Base-by-base conservation (phyloP, 352 stramenopile genomes). In the Aphanomyces invadans region DNA sequence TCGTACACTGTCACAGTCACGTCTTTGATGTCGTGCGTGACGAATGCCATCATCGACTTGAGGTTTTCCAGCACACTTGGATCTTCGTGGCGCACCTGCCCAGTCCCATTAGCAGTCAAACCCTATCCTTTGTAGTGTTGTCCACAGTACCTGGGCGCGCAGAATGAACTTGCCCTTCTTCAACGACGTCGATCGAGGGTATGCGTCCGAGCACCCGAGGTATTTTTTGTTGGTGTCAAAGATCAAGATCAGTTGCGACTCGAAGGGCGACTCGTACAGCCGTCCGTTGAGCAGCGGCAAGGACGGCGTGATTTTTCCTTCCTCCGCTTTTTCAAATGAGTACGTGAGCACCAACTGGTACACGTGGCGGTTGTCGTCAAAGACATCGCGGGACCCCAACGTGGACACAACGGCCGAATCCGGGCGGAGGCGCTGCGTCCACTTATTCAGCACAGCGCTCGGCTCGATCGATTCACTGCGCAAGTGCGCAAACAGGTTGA, bases 141-240 rank as follows among this genome's bases (percentile, higher is more conserved):
- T n/a, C n/a, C n/a, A n/a, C n/a, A n/a, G n/a, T 57, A 57, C 49
- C 56, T 91, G 81, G 15, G 81, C 79, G 23, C 78, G 81, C 59
- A 92, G 65, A n/a, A 76, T 73, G 63, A 86, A 91, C 42, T 78
- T 78, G 1, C 89, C 90, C 73, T 97, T 97, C 70, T 95, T 95
- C 28, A 94, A 69, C 21, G 81, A 79, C 12, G 92, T 87, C 11
- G 74, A 64, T 23, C 90, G 81, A 7, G 89, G 86, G 68, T 89
- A 97, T 4, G 88, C 81, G 66, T 98, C 92, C 25, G 81, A 90
- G 54, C 70, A 78, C 55, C 79, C 88, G 48, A 94, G 71, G 56
- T 90, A 95, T 75, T 95, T 92, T 73, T 97, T 97, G 71, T 97
- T 96, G 19, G 86, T 84, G 73, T 97, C 89, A 70, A 97, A 98